These are phyloP conservation scores for Nyctanthes arbortristis DNA, from an alignment of 257 asterid genomes.

Conservation along the genomic window DNA sequence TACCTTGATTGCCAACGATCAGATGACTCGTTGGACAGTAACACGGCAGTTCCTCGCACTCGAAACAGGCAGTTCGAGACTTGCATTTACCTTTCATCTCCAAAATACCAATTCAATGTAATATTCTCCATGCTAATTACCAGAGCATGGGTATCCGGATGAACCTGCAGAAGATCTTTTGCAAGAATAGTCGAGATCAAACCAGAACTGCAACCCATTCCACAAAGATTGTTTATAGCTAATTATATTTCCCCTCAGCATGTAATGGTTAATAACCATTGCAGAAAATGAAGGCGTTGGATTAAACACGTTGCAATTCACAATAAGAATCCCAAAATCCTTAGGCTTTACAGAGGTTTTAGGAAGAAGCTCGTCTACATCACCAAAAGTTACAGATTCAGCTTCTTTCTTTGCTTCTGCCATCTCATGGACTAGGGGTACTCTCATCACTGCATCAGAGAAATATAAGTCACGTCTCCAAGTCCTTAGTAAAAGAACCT, in stretches of 20 bases:
- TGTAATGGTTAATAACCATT: background rate
- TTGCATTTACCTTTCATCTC: background rate
- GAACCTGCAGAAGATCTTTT: background rate
- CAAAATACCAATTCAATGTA: background rate
- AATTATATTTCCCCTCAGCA: background rate
- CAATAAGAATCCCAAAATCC: background rate
- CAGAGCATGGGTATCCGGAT: background rate
- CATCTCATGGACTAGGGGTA: background rate
- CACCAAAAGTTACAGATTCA: background rate
- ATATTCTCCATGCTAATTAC: background rate
- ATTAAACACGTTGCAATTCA: background rate
- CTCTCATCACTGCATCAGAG: background rate
- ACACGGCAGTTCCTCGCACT: background rate
- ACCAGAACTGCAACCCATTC: slow-evolving; percentile 89
- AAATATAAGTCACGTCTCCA: too few species aligned
- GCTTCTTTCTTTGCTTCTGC: background rate
- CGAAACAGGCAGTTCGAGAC: background rate
- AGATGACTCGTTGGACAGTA: background rate
- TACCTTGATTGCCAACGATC: background rate
- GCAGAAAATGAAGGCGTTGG: background rate
- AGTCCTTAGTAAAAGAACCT: too few species aligned
- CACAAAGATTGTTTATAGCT: too few species aligned
- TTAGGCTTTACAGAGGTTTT: background rate
- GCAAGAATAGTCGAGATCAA: background rate
- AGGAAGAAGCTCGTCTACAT: background rate